Evolutionary conservation across 768 basidiomycete genomes (phyloP).

Genomic region (Pulveroboletus frians): DNA sequence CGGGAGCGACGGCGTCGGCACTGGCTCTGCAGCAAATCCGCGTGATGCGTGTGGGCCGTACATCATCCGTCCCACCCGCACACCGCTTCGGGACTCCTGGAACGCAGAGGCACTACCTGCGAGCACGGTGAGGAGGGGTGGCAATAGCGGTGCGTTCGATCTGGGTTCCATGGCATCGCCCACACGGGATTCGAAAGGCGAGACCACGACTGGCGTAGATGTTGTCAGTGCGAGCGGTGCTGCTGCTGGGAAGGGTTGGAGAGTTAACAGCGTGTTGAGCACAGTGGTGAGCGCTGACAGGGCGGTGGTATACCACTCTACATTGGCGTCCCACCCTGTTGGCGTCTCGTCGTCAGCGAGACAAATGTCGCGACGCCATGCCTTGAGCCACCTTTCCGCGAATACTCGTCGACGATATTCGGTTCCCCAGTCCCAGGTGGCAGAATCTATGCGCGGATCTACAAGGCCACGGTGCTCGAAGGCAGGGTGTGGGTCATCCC

Average conservation of each 20-base stretch:
- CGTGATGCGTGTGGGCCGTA: slow-evolving; percentile 18
- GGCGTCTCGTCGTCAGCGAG: neutral
- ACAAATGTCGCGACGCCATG: slow-evolving; percentile 20
- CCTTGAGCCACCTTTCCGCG: slow-evolving; percentile 21
- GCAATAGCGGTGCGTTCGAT: slow-evolving; percentile 29
- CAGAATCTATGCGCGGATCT: slow-evolving; percentile 19
- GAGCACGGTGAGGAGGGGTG: slow-evolving; percentile 27
- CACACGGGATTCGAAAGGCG: slow-evolving; percentile 1
- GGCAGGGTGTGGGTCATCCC: slow-evolving; percentile 45
- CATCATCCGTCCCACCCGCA: slow-evolving; percentile 14
- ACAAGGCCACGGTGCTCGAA: slow-evolving; percentile 23
- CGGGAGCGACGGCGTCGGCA: slow-evolving; percentile 31
- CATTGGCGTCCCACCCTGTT: neutral
- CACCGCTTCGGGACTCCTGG: slow-evolving; percentile 23
- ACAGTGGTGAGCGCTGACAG: slow-evolving; percentile 26
- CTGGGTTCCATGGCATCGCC: slow-evolving; percentile 19
- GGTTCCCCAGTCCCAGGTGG: slow-evolving; percentile 19
- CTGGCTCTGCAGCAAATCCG: neutral
- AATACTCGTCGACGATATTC: slow-evolving; percentile 22
- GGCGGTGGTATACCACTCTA: slow-evolving; percentile 1
- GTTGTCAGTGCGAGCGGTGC: slow-evolving; percentile 21
- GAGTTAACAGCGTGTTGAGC: slow-evolving; percentile 32
- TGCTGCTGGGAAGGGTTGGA: slow-evolving; percentile 25
- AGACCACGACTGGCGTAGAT: slow-evolving; percentile 8
- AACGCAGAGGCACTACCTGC: slow-evolving; percentile 9